Base-by-base conservation (phyloP, 495 filamentous ascomycete species). In the Hypoxylon lenormandii region DNA sequence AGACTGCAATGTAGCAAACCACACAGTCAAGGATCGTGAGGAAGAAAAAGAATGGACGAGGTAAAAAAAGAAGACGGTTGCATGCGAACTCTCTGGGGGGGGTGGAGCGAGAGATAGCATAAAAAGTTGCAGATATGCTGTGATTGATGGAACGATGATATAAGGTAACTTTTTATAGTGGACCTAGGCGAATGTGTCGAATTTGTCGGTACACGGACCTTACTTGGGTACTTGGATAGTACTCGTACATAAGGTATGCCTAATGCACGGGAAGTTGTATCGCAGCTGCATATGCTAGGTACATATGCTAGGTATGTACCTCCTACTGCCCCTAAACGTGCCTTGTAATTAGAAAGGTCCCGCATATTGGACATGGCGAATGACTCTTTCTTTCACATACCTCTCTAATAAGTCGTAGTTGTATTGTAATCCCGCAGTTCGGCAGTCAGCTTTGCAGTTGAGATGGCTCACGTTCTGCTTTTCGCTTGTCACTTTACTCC, bases 21-120 rank as follows among this genome's bases (percentile, higher is more conserved):
- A 33, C 12, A n/a, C n/a, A n/a, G 5, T 42, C 13, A 13, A 23
- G 18, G 42, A 48, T 33, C 47, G 47, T 57, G 33, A 42, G 47
- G 45, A 18, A 47, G 18, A 42, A 12, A 61, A 30, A 15, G 28
- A 38, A 36, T 12, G 22, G 42, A 43, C 42, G 55, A 60, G 57
- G 57, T 42, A 40, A 58, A 49, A 70, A 66, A 60, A 21, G 37
- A 60, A 21, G 37, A 30, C 55, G 54, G 47, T 33, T 47, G 57
- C 45, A 45, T 61, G 67, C 49, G 45, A 70, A 52, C 59, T n/a
- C 55, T 43, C 51, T 53, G 43, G 47, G 46, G 65, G 54, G 60
- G 45, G 56, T 70, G 61, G 67, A 64, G 67, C 61, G 28, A 21
- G 33, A 70, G 67, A 70, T 70, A 70, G 46, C 67, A 66, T 65